Evolutionary conservation across 495 filamentous ascomycete species (phyloP).

Genomic region (Aspergillus sparsus): DNA sequence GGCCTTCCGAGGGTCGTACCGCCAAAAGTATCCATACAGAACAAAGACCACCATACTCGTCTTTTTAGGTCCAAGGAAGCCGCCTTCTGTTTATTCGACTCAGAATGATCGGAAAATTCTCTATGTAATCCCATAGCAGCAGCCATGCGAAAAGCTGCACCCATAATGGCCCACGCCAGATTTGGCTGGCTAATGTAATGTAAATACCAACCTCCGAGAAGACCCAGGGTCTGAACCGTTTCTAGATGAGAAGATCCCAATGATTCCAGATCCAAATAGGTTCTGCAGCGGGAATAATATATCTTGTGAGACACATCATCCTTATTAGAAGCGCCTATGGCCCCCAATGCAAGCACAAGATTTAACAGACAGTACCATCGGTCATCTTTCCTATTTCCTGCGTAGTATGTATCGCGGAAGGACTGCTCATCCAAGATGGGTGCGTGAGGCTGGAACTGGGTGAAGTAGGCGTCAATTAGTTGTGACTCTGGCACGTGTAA

Average conservation of each 20-base stretch:
- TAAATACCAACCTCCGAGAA: slow-evolving; percentile 76
- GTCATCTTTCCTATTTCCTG: slow-evolving; percentile 64
- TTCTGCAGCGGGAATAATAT: slow-evolving; percentile 71
- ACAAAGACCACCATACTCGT: slow-evolving; percentile 78
- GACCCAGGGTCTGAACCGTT: slow-evolving; percentile 66
- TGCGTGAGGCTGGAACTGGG: slow-evolving; percentile 70
- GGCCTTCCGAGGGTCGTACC: slow-evolving; percentile 75
- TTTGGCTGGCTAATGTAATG: slow-evolving; percentile 81
- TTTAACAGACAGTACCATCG: slow-evolving; percentile 78
- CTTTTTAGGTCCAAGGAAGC: slow-evolving; percentile 59
- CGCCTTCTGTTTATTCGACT: slow-evolving; percentile 36
- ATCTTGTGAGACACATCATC: slow-evolving; percentile 70
- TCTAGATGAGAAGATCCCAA: slow-evolving; percentile 61
- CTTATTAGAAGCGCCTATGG: slow-evolving; percentile 67
- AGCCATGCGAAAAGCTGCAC: slow-evolving; percentile 41
- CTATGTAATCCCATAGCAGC: slow-evolving; percentile 67
- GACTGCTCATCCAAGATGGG: slow-evolving; percentile 76
- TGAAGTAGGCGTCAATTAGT: slow-evolving; percentile 76
- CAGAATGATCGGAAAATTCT: slow-evolving; percentile 55
- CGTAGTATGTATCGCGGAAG: slow-evolving; percentile 71
- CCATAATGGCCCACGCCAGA: slow-evolving; percentile 58
- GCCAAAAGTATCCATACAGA: slow-evolving; percentile 80
- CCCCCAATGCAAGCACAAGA: slow-evolving; percentile 79
- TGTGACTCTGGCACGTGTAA: slow-evolving; percentile 47
- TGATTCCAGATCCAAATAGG: slow-evolving; percentile 65